Conservation (phyloP, 164 flowering plant species). For the Vitis rupestris region DNA sequence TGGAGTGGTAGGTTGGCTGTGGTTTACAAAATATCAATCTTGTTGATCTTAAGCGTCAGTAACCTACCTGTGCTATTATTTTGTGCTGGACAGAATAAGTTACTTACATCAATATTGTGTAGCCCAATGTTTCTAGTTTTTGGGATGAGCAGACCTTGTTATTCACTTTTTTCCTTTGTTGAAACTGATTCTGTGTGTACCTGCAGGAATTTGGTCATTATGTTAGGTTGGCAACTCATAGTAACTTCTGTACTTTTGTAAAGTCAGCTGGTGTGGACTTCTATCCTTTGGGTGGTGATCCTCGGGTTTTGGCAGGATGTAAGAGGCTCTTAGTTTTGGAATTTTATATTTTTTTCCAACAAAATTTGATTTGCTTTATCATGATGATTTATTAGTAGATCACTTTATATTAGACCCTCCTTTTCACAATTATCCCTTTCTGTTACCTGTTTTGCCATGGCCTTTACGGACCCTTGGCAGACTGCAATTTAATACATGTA, state of each 20-base stretch:
- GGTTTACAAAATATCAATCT: too few relatives aligned
- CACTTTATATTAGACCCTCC: neutral
- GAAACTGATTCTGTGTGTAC: constrained; percentile 1
- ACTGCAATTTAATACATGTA: too few relatives aligned
- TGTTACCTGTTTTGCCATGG: too few relatives aligned
- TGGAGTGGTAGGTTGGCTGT: neutral
- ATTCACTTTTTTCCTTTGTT: constrained; percentile 1
- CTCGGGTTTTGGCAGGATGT: constrained; percentile 96
- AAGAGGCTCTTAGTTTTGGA: constrained; percentile 42
- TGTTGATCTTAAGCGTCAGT: neutral
- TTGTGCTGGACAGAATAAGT: neutral
- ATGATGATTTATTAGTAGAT: neutral
- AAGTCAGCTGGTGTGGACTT: constrained; percentile 82
- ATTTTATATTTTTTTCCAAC: neutral
- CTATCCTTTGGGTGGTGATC: constrained; percentile 93
- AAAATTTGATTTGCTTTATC: neutral
- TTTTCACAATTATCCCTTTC: neutral
- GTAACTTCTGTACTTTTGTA: constrained; percentile 73
- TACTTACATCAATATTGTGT: neutral
- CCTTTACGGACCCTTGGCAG: too few relatives aligned
- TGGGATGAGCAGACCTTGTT: neutral
- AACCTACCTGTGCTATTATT: neutral
- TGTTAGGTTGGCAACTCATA: constrained; percentile 94
- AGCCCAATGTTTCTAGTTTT: neutral
- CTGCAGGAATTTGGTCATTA: constrained; percentile 93